A percentile compares a stretch with the other conserved stretches of the same genome.
Conservation (phyloP, 805 yeast genomes). For the Saturnispora bothae region DNA sequence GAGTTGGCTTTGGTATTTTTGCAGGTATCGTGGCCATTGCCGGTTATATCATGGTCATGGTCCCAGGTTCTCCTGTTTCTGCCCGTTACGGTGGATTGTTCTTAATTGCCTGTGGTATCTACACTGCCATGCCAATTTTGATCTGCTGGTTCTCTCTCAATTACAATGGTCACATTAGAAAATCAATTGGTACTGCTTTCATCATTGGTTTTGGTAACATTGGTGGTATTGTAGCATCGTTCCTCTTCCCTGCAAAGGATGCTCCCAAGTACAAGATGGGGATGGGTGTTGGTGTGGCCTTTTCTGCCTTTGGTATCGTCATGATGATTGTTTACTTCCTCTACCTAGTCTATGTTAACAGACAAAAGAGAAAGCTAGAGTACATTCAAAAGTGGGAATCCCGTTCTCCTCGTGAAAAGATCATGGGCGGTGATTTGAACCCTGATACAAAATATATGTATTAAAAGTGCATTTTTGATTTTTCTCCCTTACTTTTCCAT, state of each 20-base stretch:
- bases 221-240: slow-evolving; percentile 61
- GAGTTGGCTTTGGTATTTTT: slow-evolving; percentile 34
- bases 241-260: slow-evolving; percentile 41
- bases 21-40: slow-evolving; percentile 31
- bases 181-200: slow-evolving; percentile 37
- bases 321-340: slow-evolving; percentile 25
- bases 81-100: slow-evolving; percentile 56
- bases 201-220: slow-evolving; percentile 66
- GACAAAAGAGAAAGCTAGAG: slow-evolving; percentile 25
- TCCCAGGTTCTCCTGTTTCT: slow-evolving; percentile 33
- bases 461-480: slow-evolving; percentile 17
- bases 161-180: slow-evolving; percentile 52
- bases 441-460: slow-evolving; percentile 40
- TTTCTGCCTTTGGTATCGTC: slow-evolving; percentile 32
- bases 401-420: slow-evolving; percentile 20
- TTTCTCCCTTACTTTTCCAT: background rate
- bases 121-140: slow-evolving; percentile 57
- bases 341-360: slow-evolving; percentile 26
- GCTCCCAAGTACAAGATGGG: slow-evolving; percentile 54
- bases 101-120: slow-evolving; percentile 46
- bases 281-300: slow-evolving; percentile 39
- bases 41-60: slow-evolving; percentile 40
- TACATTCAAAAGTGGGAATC: slow-evolving; percentile 23
- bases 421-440: slow-evolving; percentile 29
- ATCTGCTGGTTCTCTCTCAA: slow-evolving; percentile 60